phyloP scores from a whole-genome alignment of 139 green algal genomes.

The Chlorella sp. region DNA sequence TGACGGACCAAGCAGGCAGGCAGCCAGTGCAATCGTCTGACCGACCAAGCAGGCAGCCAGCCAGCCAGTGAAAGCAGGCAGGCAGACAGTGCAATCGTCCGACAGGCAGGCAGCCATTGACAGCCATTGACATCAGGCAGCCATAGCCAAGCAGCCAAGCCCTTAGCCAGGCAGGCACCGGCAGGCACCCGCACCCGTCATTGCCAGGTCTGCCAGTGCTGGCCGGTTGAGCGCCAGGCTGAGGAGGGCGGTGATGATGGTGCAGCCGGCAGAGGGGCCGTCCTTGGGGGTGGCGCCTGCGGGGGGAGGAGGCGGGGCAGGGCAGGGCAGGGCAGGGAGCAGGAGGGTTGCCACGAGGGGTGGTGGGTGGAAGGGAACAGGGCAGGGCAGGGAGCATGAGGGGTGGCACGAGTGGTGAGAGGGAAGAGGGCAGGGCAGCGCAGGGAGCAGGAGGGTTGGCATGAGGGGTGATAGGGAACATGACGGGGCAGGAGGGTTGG shows the following conservation, averaged over 20 bases:
- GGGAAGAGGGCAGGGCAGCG: no score
- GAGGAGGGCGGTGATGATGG: slow-evolving; percentile 94
- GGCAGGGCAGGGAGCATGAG: not conserved
- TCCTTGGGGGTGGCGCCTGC: slow-evolving; percentile 95
- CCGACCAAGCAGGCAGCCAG: no score
- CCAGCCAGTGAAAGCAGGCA: no score
- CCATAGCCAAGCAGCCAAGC: not conserved
- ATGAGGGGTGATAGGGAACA: no score
- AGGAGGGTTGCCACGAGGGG: no score
- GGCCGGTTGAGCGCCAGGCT: slow-evolving; percentile 83
- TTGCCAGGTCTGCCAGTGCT: slow-evolving; percentile 81
- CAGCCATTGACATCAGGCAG: not conserved
- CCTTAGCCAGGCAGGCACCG: not conserved
- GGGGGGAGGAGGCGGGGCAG: not conserved
- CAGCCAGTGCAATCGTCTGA: no score
- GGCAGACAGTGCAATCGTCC: not conserved
- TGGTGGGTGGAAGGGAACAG: not conserved
- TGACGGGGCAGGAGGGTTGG: not conserved
- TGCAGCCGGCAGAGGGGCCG: slow-evolving; percentile 89
- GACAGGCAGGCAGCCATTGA: not conserved
- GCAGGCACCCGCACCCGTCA: slow-evolving; percentile 72
- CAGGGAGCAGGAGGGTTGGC: no score
- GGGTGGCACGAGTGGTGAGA: no score
- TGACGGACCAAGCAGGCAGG: no score
- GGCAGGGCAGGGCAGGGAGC: no score